Evolutionary conservation across 257 asterid species (phyloP).

Genomic region (Lycium barbarum): DNA sequence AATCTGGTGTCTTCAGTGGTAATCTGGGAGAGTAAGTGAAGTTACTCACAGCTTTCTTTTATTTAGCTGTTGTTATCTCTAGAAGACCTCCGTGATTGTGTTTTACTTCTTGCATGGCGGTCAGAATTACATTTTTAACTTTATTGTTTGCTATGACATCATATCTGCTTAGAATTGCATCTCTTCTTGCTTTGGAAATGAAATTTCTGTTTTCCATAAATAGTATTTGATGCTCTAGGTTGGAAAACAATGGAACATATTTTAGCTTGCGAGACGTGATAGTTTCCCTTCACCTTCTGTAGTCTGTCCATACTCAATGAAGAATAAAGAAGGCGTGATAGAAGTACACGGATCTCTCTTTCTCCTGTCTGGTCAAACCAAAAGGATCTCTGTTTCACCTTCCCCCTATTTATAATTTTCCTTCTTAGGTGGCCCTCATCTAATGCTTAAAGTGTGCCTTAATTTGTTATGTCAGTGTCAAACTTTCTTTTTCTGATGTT

Average conservation of each 20-base stretch:
- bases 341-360: neutral
- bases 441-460: neutral
- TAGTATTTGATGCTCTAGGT: neutral
- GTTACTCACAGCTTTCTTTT: conserved; percentile 30
- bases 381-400: neutral
- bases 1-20: conserved; percentile 88
- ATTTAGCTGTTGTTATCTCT: conserved; percentile 19
- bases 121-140: neutral
- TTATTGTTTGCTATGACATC: neutral
- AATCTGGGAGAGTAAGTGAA: conserved; percentile 95
- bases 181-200: conserved; percentile 10
- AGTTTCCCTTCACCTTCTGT: conserved; percentile 18
- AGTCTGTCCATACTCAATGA: neutral
- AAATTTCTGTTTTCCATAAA: neutral
- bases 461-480: neutral
- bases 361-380: neutral
- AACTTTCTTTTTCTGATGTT: neutral
- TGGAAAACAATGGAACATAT: neutral
- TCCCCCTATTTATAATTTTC: neutral
- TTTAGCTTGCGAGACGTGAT: neutral
- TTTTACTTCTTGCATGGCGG: conserved; percentile 17
- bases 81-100: conserved; percentile 1
- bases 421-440: neutral
- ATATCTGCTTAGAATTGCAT: conserved; percentile 18
- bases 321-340: neutral